Evolutionary conservation across 495 filamentous ascomycete species (phyloP).

Genomic region (Talaromyces ruber): DNA sequence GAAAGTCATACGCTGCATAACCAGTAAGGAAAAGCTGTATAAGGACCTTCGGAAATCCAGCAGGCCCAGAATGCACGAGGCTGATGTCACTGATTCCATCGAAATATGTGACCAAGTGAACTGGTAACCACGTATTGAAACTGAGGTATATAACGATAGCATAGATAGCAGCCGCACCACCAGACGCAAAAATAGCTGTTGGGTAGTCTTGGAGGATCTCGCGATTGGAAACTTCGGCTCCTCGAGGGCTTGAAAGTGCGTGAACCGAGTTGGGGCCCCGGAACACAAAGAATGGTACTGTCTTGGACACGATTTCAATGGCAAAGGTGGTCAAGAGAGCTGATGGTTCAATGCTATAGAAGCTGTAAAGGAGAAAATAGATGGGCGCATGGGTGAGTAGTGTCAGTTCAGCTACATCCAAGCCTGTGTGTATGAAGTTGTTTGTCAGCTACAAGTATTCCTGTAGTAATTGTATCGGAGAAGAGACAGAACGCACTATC

Average conservation of each 20-base stretch:
- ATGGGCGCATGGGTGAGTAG: constrained; percentile 64
- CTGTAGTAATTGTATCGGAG: not conserved
- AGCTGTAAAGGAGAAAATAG: constrained; percentile 59
- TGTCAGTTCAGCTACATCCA: constrained; percentile 60
- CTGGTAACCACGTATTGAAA: constrained; percentile 56
- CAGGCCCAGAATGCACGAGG: constrained; percentile 49
- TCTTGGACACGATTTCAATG: constrained; percentile 58
- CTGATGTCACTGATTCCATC: constrained; percentile 54
- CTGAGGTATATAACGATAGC: constrained; percentile 54
- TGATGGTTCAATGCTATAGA: constrained; percentile 57
- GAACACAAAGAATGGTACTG: constrained; percentile 62
- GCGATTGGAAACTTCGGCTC: constrained; percentile 47
- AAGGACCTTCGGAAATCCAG: constrained; percentile 36
- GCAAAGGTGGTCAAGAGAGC: constrained; percentile 47
- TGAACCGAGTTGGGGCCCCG: constrained; percentile 56
- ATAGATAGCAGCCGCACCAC: constrained; percentile 61
- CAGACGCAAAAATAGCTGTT: constrained; percentile 53
- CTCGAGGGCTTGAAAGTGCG: constrained; percentile 38
- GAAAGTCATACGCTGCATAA: constrained; percentile 58
- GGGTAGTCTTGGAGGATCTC: constrained; percentile 58
- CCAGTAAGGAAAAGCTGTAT: constrained; percentile 54
- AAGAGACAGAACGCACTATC: constrained; percentile 43
- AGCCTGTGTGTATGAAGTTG: constrained; percentile 28
- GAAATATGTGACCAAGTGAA: constrained; percentile 61
- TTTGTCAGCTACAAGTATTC: not conserved